Base-by-base conservation (phyloP, 1,284 basidiomycete species). In the Stygiomarasmius scandens region DNA sequence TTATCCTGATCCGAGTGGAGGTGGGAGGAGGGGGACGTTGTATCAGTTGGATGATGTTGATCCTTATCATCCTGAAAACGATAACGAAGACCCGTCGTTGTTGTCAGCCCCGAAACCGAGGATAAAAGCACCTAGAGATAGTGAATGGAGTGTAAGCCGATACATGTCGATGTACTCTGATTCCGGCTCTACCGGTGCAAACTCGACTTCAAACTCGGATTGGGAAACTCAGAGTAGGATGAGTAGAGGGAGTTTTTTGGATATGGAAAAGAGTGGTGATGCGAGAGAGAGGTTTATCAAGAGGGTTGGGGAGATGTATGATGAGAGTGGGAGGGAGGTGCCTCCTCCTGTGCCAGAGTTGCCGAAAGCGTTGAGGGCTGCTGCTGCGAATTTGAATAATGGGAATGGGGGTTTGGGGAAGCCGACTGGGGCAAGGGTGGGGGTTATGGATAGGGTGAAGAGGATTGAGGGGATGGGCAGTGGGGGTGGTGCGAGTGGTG, bases 251-350 rank as follows among this genome's bases (percentile, higher is more conserved):
- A 84, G 83, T 64, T 74, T 86, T 58, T 60, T 86, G 62, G 83
- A 86, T 61, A 67, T 71, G 22, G 79, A 83, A 49, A 76, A 75
- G 64, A 85, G 82, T 64, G 79, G 76, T 58, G 68, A 73, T 58
- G 73, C 77, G 55, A 71, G 84, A 53, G 74, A 77, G 45, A 69
- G 77, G 63, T 79, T 87, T 61, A 69, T 86, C 48, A 63, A 72
- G 61, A 69, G 78, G 22, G 80, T 86, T 16, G 81, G 80, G 64
- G 75, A 70, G 54, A 80, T 86, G 79, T 78, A 80, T 65, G 74
- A 75, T 52, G 67, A 67, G 27, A 73, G 69, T 49, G 75, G 72
- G 32, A 65, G 70, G 57, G 72, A 71, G 56, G 67, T 58, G 36
- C 44, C 52, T 52, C 58, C 59, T 32, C 81, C 80, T 29, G 79